Conservation (phyloP, 768 basidiomycete genomes). For the Mycena vulgaris region DNA sequence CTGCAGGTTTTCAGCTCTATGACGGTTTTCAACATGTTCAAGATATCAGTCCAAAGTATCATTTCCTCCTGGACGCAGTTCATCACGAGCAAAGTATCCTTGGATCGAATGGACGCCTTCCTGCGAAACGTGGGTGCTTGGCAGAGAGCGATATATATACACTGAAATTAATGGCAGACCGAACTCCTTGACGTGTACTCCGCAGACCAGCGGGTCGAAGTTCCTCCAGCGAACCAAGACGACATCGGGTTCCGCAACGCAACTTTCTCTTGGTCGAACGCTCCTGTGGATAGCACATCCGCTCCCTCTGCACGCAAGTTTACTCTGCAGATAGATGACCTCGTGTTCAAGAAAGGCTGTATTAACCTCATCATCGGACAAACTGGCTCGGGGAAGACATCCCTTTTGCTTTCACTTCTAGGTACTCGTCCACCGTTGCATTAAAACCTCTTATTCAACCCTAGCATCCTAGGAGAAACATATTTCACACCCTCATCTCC, state of each 20-base stretch:
- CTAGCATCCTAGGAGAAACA: slow-evolving; percentile 66
- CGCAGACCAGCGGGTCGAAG: slow-evolving; percentile 39
- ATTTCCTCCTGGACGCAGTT: slow-evolving; percentile 45
- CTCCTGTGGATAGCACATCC: slow-evolving; percentile 4
- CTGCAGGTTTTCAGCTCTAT: slow-evolving; percentile 61
- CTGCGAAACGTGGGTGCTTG: slow-evolving; percentile 50
- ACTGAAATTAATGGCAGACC: slow-evolving; percentile 35
- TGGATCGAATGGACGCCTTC: slow-evolving; percentile 66
- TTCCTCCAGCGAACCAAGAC: slow-evolving; percentile 33
- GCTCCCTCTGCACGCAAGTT: slow-evolving; percentile 64
- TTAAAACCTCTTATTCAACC: not conserved
- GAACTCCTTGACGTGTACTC: slow-evolving; percentile 40
- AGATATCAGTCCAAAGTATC: slow-evolving; percentile 62
- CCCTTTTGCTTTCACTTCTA: slow-evolving; percentile 73
- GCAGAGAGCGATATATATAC: slow-evolving; percentile 55
- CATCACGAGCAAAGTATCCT: slow-evolving; percentile 71
- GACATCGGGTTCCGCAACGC: slow-evolving; percentile 69
- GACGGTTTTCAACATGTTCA: slow-evolving; percentile 74
- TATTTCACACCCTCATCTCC: slow-evolving; percentile 67
- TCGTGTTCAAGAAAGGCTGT: slow-evolving; percentile 65
- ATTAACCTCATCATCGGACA: slow-evolving; percentile 74
- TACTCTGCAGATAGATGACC: slow-evolving; percentile 62
- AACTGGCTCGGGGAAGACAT: slow-evolving; percentile 73
- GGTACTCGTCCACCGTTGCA: slow-evolving; percentile 41
- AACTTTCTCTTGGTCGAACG: slow-evolving; percentile 68